These are phyloP conservation scores for Penicillium cataractarum DNA, from an alignment of 495 filamentous ascomycete species.

Conservation along the genomic window DNA sequence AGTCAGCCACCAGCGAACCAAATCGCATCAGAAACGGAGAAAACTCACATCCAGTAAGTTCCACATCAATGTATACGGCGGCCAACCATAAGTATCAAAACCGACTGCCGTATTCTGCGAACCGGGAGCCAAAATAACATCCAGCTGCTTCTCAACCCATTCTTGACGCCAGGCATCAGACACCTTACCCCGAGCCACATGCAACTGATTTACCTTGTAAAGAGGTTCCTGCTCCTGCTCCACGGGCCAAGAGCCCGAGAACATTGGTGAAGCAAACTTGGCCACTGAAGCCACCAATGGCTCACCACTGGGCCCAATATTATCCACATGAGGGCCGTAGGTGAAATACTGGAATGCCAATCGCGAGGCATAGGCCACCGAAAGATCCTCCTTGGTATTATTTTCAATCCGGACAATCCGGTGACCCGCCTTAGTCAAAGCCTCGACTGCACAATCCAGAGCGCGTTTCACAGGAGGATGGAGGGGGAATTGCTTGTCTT, in stretches of 20 bases:
- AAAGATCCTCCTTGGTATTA: slow-evolving; percentile 12
- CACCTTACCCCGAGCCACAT: slow-evolving; percentile 19
- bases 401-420: slow-evolving; percentile 43
- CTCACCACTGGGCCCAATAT: slow-evolving; percentile 34
- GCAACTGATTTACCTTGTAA: slow-evolving; percentile 25
- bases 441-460: slow-evolving; percentile 44
- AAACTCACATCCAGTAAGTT: slow-evolving; percentile 57
- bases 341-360: slow-evolving; percentile 36
- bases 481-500: slow-evolving; percentile 54
- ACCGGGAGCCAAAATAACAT: slow-evolving; percentile 50
- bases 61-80: slow-evolving; percentile 51
- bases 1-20: neutral
- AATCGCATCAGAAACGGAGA: neutral
- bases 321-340: slow-evolving; percentile 31
- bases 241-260: slow-evolving; percentile 30
- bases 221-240: slow-evolving; percentile 27
- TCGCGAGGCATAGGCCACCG: slow-evolving; percentile 22
- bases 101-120: slow-evolving; percentile 50
- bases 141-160: slow-evolving; percentile 39
- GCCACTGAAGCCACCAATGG: slow-evolving; percentile 26
- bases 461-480: slow-evolving; percentile 56
- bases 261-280: slow-evolving; percentile 23
- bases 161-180: slow-evolving; percentile 27
- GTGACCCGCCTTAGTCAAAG: slow-evolving; percentile 45
- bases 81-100: slow-evolving; percentile 52